Base-by-base conservation (phyloP, 148 eudicot genomes). In the Fagopyrum esculentum region DNA sequence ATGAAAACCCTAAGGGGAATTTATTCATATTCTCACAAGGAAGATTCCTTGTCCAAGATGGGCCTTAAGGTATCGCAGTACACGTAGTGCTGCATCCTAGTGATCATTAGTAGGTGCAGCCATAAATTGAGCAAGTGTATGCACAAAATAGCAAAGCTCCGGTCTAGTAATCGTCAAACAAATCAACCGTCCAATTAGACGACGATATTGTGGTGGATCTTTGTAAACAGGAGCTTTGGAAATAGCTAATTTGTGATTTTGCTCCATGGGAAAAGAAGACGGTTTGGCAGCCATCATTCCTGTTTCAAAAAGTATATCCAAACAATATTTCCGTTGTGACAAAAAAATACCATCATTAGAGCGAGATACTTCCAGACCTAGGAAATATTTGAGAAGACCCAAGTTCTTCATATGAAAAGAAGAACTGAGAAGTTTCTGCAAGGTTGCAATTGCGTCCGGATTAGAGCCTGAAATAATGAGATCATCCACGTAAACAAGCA, bases 401-500 rank as follows among this genome's bases (percentile, higher is more conserved):
- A 76, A 29, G 15, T 66, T 57, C 16, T 76, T 76, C 72, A 76
- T 49, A 7, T 51, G 50, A 13, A 76, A 76, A 15, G 30, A 76
- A 0, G 10, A 6, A 3, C 66, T 43, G 0, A 69, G 15, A 19
- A 49, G 52, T 0, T 17, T 4, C 35, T 76, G 35, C 2, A 76
- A 35, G 2, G 3, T n/a, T 9, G 2, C 0, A 17, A 69, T 68
- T 2, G n/a, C 64, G 4, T 3, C 9, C 9, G 30, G 6, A 43
- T 66, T 15, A 13, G 30, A 35, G 0, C 78, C 73, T 6, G 9
- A 0, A 17, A 69, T 76, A 1, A 76, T 71, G 4, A 69, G 1
- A 22, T 76, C 78, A 40, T 76, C 78, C 0, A 76, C 78, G 16
- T 76, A 76, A 0, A 76, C 64, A 0, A 69, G 51, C 0, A 75